Evolutionary conservation across 371 early-diverging fungal species (phyloP).

Genomic region (Hamiltosporidium magnivora): DNA sequence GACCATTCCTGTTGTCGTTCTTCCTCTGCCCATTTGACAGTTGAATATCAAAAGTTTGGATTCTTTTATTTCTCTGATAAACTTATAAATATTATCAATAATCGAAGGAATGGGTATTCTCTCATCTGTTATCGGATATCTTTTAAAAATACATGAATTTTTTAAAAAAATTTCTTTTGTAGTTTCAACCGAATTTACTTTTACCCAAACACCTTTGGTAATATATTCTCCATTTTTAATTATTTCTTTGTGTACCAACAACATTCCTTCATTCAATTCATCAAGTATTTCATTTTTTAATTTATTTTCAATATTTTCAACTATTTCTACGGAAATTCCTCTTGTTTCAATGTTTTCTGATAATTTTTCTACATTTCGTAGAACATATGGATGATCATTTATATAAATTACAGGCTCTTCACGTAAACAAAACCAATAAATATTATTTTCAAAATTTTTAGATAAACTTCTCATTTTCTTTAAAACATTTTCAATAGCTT

Average conservation of each 20-base stretch:
- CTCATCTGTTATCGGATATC: constrained; percentile 59
- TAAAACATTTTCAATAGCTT: too few species aligned
- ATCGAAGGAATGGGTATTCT: constrained; percentile 66
- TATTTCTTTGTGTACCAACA: constrained; percentile 61
- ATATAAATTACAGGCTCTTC: constrained; percentile 67
- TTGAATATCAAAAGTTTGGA: constrained; percentile 61
- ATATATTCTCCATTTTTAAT: constrained; percentile 30
- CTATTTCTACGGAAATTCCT: constrained; percentile 62
- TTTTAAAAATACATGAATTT: constrained; percentile 57
- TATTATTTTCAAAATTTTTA: constrained; percentile 15
- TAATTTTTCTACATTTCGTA: constrained; percentile 59
- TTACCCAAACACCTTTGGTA: neutral
- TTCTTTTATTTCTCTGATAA: constrained; percentile 54
- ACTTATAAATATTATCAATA: constrained; percentile 60
- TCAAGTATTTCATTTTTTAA: constrained; percentile 59
- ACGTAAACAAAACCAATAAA: constrained; percentile 64
- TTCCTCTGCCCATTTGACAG: constrained; percentile 70
- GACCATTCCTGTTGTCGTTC: constrained; percentile 66
- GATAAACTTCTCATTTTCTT: too few species aligned
- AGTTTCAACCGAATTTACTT: constrained; percentile 10
- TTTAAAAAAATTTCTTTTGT: constrained; percentile 28
- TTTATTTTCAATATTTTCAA: constrained; percentile 62
- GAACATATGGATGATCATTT: constrained; percentile 63
- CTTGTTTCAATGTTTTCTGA: constrained; percentile 61
- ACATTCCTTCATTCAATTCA: constrained; percentile 58